A percentile compares a stretch with the other conserved stretches of the same genome.
These are phyloP conservation scores for Malbranchea cinnamomea DNA, from an alignment of 2,329 filamentous ascomycete species.

Conservation along the genomic window DNA sequence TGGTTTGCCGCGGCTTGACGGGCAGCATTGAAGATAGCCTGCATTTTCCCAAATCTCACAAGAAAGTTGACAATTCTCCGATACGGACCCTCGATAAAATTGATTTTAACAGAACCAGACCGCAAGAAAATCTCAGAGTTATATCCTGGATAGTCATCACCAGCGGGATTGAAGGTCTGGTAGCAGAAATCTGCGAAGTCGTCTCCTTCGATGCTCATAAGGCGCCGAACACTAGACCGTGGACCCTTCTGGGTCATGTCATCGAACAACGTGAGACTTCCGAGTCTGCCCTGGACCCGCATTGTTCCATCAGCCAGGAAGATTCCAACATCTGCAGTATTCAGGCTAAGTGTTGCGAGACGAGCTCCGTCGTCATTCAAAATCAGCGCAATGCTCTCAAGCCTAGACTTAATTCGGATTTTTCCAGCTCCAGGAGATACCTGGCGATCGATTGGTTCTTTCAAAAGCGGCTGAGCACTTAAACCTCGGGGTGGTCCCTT, in stretches of 20 bases:
- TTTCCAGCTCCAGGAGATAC: conserved; percentile 43
- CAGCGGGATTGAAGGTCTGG: conserved; percentile 73
- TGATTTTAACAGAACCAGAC: conserved; percentile 89
- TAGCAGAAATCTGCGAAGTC: conserved; percentile 96
- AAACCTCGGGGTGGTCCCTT: too few species aligned
- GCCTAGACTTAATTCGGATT: conserved; percentile 81
- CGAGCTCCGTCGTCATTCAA: conserved; percentile 96
- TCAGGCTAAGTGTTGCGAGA: conserved; percentile 80
- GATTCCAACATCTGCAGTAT: conserved; percentile 79
- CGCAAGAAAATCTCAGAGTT: conserved; percentile 82
- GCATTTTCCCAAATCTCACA: conserved; percentile 99
- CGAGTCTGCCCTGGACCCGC: conserved; percentile 72
- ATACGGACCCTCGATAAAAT: conserved; percentile 94
- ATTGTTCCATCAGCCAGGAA: conserved; percentile 77
- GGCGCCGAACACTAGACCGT: conserved; percentile 64
- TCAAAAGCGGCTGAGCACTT: too few species aligned
- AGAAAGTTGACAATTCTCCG: conserved; percentile 95
- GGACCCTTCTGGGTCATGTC: conserved; percentile 86
- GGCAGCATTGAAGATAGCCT: conserved; percentile 94
- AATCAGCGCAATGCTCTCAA: conserved; percentile 87
- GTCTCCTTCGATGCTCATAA: conserved; percentile 89
- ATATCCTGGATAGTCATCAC: conserved; percentile 76
- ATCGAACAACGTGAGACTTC: conserved; percentile 76
- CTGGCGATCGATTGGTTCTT: too few species aligned
- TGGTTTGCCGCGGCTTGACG: conserved; percentile 87